Evolutionary conservation across 78 protist genomes (phyloP), one percentile per base, ranked within the genome.

Genomic region (Neovahlkampfia damariscottae): DNA sequence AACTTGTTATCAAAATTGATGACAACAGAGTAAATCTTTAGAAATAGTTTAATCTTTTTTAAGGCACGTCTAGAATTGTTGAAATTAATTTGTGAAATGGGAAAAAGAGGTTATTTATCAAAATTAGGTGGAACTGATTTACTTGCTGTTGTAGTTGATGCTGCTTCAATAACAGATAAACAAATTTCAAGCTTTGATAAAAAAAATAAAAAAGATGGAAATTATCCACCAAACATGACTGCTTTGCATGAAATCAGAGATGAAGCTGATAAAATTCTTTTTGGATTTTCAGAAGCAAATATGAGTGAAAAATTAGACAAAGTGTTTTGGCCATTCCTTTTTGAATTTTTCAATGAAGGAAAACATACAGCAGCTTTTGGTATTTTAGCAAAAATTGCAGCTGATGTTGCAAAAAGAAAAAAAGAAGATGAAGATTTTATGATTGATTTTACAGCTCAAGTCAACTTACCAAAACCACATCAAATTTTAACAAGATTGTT

Each of bases 401-500:
- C 74, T 6, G 7, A 10, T 36, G 72, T 76, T 28, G 8, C 70
- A 19, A 76, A 76, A 72, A 76, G 79, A 72, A 6, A 41, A 19
- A 62, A 62, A 29, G 66, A 76, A 7, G 8, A 40, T 29, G 74
- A 76, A 6, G 79, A 76, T 71, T 76, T 76, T 36, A 41, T 41
- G 41, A 41, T 76, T 31, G 79, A 76, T 36, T 76, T 76, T 69
- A 72, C 40, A 29, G 5, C 77, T 7, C 6, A 6, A 31, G 79
- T 76, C 70, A 76, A 76, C 72, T 40, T 76, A 31, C 79, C 79
- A 5, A 76, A 69, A 31, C 79, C 79, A 6, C 50, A 76, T 6
- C 5, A 67, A 32, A 6, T 76, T 19, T 41, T 76, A 6, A 72
- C 79, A 19, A 67, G 40, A 30, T 76, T 76, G 39, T 50, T 50